Conservation (phyloP, 192 early-diverging fungal species). For the Phycomyces blakesleeanus region DNA sequence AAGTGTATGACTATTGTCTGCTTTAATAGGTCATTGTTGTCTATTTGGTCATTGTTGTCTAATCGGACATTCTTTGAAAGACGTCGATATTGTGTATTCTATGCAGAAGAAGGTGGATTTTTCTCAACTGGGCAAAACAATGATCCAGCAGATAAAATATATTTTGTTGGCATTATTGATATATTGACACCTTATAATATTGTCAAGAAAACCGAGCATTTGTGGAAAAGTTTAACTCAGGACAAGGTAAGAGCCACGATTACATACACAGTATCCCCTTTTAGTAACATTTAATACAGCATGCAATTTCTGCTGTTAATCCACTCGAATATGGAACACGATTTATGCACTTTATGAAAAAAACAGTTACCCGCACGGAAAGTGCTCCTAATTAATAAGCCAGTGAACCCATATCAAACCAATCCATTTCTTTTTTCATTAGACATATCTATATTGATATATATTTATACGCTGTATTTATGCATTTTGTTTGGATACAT, state of each 20-base stretch:
- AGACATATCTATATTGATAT: background rate
- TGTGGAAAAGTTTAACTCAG: slow-evolving; percentile 76
- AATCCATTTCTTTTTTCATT: background rate
- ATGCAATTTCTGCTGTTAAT: slow-evolving; percentile 77
- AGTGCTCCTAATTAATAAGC: background rate
- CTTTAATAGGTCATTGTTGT: background rate
- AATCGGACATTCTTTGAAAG: slow-evolving; percentile 23
- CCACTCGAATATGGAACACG: slow-evolving; percentile 81
- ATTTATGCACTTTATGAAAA: slow-evolving; percentile 81
- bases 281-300: background rate
- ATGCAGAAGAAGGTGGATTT: slow-evolving; percentile 88
- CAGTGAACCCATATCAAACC: background rate
- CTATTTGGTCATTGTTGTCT: background rate
- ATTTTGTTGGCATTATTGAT: slow-evolving; percentile 95
- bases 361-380: background rate
- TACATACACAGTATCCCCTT: background rate
- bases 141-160: slow-evolving; percentile 57
- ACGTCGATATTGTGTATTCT: slow-evolving; percentile 79
- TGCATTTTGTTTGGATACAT: no score
- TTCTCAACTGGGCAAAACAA: slow-evolving; percentile 70
- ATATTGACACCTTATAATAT: slow-evolving; percentile 92
- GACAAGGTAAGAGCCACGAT: slow-evolving; percentile 53
- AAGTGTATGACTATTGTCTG: slow-evolving; percentile 5
- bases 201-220: slow-evolving; percentile 82
- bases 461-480: background rate